phyloP scores from a whole-genome alignment of 441 rosid genomes.

The Eruca vesicaria region DNA sequence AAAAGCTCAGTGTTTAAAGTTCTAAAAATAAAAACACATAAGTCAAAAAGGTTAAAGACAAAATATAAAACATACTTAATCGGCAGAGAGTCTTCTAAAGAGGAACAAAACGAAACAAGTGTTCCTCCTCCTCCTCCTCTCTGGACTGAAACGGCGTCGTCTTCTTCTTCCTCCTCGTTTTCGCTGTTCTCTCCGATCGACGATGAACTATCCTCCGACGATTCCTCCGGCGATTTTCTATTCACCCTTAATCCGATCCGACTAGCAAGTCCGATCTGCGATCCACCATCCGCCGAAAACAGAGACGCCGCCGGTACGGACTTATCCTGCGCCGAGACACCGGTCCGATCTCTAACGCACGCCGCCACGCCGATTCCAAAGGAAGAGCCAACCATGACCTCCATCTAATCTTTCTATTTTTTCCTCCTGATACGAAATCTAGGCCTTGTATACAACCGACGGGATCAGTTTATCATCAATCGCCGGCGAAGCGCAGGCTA shows the following conservation, averaged over 20 bases:
- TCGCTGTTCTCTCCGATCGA: constrained; percentile 75
- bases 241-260: constrained; percentile 15
- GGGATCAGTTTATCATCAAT: constrained; percentile 31
- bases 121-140: constrained; percentile 10
- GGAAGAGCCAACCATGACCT: constrained; percentile 57
- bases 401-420: constrained; percentile 33
- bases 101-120: constrained; percentile 41
- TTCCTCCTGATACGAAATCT: neutral
- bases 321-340: constrained; percentile 37
- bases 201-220: constrained; percentile 50
- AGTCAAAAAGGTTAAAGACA: too few relatives aligned
- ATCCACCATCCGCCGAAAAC: constrained; percentile 34
- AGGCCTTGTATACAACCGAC: neutral
- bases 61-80: constrained; percentile 66
- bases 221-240: constrained; percentile 31
- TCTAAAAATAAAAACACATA: too few relatives aligned
- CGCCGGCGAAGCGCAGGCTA: constrained; percentile 15
- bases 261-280: constrained; percentile 13
- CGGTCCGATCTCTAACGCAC: constrained; percentile 31
- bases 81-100: constrained; percentile 76
- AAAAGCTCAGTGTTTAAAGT: too few relatives aligned
- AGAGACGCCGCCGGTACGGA: constrained; percentile 21
- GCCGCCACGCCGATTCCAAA: constrained; percentile 42
- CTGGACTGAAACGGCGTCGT: constrained; percentile 37
- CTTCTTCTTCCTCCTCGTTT: constrained; percentile 47